A percentile compares a stretch with the other conserved stretches of the same genome.
These are phyloP conservation scores for Neurospora africana DNA, from an alignment of 495 filamentous ascomycete species.

Conservation along the genomic window DNA sequence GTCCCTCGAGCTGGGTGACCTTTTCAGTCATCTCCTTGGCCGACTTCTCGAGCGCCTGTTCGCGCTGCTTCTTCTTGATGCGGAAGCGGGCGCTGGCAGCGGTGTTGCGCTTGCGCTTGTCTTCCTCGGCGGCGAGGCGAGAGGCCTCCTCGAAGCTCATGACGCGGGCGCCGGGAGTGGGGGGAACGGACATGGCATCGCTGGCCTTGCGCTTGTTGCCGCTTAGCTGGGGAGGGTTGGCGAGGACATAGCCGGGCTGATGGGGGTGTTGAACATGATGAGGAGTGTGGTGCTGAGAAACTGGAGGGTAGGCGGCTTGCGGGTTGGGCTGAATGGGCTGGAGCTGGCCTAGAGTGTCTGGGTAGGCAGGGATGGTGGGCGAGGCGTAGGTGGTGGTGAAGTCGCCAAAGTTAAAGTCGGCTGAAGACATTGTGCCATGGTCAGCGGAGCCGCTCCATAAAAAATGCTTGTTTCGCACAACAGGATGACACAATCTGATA, in stretches of 20 bases:
- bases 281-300: slow-evolving; percentile 24
- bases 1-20: slow-evolving; percentile 64
- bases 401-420: slow-evolving; percentile 38
- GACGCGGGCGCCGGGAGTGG: slow-evolving; percentile 15
- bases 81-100: slow-evolving; percentile 91
- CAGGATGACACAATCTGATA: slow-evolving; percentile 20
- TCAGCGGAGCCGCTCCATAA: slow-evolving; percentile 11
- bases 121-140: slow-evolving; percentile 80
- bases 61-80: slow-evolving; percentile 98
- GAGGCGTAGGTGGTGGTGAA: slow-evolving; percentile 36
- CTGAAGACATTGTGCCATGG: slow-evolving; percentile 40
- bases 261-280: background rate
- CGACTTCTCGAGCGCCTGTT: slow-evolving; percentile 80
- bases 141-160: slow-evolving; percentile 57
- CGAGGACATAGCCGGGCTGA: slow-evolving; percentile 28
- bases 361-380: slow-evolving; percentile 34
- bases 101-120: slow-evolving; percentile 93
- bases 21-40: slow-evolving; percentile 88
- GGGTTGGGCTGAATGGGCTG: slow-evolving; percentile 38
- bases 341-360: slow-evolving; percentile 32
- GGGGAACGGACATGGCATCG: slow-evolving; percentile 23
- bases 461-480: slow-evolving; percentile 1
- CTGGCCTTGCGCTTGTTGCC: slow-evolving; percentile 44
- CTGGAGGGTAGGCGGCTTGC: slow-evolving; percentile 26
- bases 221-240: slow-evolving; percentile 24